Evolutionary conservation across 2,329 filamentous ascomycete genomes (phyloP), one percentile per base, ranked within the genome.

Genomic region (Colletotrichum lentis): DNA sequence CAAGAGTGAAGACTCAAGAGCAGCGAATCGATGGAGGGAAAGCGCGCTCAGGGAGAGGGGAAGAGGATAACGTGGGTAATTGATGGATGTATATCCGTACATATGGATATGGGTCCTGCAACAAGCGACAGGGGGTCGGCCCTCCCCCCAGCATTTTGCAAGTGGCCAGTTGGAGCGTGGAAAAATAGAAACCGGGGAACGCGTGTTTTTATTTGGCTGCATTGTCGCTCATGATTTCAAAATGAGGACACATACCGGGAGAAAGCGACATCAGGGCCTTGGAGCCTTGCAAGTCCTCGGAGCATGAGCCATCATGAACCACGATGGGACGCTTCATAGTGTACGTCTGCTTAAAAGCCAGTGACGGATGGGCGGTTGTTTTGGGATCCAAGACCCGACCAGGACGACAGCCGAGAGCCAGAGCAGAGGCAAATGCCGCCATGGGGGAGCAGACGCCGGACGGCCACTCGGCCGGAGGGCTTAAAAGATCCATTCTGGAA

Each of bases 171-270:
- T 31, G 35, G 31, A 46, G 47, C 54, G 49, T 35, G 46, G 46
- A 16, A 43, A 56, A 35, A 59, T 59, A 22, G 47, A 53, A 59
- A 54, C 49, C 44, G 61, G 61, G 60, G 54, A 24, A 44, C 61
- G 61, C 54, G 64, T 7, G 8, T 31, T 31, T 31, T 31, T 31
- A 6, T 31, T 58, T 64, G 64, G 60, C 54, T 47, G 61, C 54
- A n/a, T 56, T 68, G 50, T 60, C 65, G 62, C 55, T 61, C 62
- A 60, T 61, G 50, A 65, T 68, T 60, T 60, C 65, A 65, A 65
- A 56, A 55, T 55, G 27, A 35, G 62, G 31, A 24, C 41, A 60
- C 60, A 68, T 65, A 43, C 49, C 47, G 65, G 47, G 47, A 39
- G 53, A 64, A 46, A 67, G 60, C 39, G 41, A 64, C 59, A 37